Evolutionary conservation across 176 grass and related monocot species (phyloP).

Genomic region (Phyllostachys edulis): DNA sequence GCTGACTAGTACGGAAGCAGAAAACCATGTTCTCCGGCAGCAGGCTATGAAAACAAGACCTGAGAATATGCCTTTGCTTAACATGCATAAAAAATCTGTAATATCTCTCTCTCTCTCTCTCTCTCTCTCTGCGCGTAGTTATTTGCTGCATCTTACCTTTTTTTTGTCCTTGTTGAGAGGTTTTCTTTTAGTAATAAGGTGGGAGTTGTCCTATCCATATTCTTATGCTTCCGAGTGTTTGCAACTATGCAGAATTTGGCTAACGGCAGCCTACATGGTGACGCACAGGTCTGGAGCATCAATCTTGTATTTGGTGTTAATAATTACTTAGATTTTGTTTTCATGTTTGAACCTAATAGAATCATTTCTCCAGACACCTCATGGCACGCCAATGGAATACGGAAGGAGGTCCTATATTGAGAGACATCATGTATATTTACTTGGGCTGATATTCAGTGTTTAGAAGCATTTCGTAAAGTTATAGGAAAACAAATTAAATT

Average conservation of each 20-base stretch:
- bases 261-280: constrained; percentile 46
- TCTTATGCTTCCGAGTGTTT: constrained; percentile 44
- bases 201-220: not conserved
- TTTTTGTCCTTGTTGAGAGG: not conserved
- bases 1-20: constrained; percentile 65
- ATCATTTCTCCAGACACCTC: constrained; percentile 72
- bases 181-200: not conserved
- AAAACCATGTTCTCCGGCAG: constrained; percentile 74
- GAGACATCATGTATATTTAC: constrained; percentile 59
- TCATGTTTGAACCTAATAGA: constrained; percentile 37
- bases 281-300: constrained; percentile 57
- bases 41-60: constrained; percentile 56
- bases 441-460: constrained; percentile 12
- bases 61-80: constrained; percentile 52
- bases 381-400: constrained; percentile 58
- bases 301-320: constrained; percentile 25
- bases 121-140: not conserved
- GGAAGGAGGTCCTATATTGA: constrained; percentile 65
- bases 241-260: constrained; percentile 63
- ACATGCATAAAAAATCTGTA: constrained; percentile 74
- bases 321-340: constrained; percentile 28
- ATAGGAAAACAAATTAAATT: constrained; percentile 3
- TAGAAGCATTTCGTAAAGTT: constrained; percentile 22
- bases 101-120: constrained; percentile 28
- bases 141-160: not conserved